Percentiles rank a stretch among this genome's conserved stretches.
Evolutionary conservation across 768 basidiomycete species (phyloP).

Genomic region (Boletus tomentosulus): DNA sequence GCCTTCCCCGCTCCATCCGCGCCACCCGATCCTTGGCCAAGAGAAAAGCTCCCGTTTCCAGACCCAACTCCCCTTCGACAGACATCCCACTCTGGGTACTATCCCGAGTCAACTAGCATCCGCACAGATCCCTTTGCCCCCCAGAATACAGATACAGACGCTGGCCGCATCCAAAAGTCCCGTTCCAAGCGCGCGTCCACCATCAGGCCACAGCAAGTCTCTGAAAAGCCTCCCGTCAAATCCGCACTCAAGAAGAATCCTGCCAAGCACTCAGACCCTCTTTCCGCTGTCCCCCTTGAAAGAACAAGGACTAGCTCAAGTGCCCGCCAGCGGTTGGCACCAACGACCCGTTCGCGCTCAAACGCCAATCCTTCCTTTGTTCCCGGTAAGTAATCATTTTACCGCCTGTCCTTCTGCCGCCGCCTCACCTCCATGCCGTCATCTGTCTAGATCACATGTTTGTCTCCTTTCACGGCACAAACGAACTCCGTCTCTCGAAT

Average conservation of each 20-base stretch:
- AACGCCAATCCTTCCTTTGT: constrained; percentile 34
- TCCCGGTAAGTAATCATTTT: constrained; percentile 26
- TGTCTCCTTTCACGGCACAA: constrained; percentile 61
- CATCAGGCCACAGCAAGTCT: constrained; percentile 18
- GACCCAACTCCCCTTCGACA: constrained; percentile 20
- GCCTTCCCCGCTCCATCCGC: constrained; percentile 17
- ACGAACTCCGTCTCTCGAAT: constrained; percentile 51
- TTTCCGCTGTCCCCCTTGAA: constrained; percentile 26
- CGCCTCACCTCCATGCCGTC: constrained; percentile 22
- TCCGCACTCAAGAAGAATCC: constrained; percentile 55
- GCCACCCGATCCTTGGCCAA: constrained; percentile 30
- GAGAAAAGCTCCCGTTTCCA: constrained; percentile 33
- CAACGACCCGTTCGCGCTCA: constrained; percentile 33
- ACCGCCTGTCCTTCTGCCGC: constrained; percentile 15
- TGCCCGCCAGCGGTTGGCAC: constrained; percentile 27
- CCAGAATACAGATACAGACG: constrained; percentile 18
- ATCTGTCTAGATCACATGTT: constrained; percentile 61
- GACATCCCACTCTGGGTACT: constrained; percentile 13
- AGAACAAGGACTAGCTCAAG: constrained; percentile 44
- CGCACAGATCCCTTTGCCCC: constrained; percentile 17
- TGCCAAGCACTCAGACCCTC: constrained; percentile 22
- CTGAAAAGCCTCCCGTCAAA: constrained; percentile 41
- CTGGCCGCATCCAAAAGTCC: constrained; percentile 25
- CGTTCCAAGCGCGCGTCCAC: constrained; percentile 35
- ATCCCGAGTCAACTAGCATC: not conserved